Percentiles rank a stretch among this genome's conserved stretches.
Conservation (phyloP, 257 asterid genomes). For the Avicennia marina region DNA sequence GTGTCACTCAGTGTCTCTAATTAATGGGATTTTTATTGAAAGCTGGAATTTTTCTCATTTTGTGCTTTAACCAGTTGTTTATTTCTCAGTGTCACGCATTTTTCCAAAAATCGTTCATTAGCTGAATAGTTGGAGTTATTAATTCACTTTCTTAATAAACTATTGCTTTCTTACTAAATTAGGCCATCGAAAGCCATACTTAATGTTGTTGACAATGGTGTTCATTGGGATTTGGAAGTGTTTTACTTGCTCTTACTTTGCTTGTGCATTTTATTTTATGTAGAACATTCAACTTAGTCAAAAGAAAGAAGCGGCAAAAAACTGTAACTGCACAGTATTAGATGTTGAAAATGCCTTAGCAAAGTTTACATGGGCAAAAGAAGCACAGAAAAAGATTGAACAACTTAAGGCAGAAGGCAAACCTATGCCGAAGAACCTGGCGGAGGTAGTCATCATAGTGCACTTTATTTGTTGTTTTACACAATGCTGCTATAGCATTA, state of each 20-base stretch:
- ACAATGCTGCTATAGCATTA: not conserved
- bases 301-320: slow-evolving; percentile 68
- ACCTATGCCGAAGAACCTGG: slow-evolving; percentile 80
- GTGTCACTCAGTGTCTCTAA: too few species aligned
- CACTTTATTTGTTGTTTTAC: not conserved
- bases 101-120: not conserved
- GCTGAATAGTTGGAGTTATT: slow-evolving; percentile 5
- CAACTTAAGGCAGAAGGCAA: slow-evolving; percentile 76
- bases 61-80: not conserved
- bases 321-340: slow-evolving; percentile 65
- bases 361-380: slow-evolving; percentile 87
- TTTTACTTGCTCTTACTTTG: not conserved
- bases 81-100: not conserved
- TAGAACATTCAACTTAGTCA: slow-evolving; percentile 59
- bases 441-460: slow-evolving; percentile 50
- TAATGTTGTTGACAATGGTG: slow-evolving; percentile 8
- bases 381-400: slow-evolving; percentile 65
- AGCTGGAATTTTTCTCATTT: too few species aligned
- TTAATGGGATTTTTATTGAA: too few species aligned
- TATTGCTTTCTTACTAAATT: not conserved
- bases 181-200: not conserved
- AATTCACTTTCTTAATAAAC: slow-evolving; percentile 1
- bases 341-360: slow-evolving; percentile 71
- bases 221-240: not conserved
- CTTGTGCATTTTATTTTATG: slow-evolving; percentile 17